Evolutionary conservation across 73 alveolate genomes (phyloP).

Genomic region (Loxodes magnus): DNA sequence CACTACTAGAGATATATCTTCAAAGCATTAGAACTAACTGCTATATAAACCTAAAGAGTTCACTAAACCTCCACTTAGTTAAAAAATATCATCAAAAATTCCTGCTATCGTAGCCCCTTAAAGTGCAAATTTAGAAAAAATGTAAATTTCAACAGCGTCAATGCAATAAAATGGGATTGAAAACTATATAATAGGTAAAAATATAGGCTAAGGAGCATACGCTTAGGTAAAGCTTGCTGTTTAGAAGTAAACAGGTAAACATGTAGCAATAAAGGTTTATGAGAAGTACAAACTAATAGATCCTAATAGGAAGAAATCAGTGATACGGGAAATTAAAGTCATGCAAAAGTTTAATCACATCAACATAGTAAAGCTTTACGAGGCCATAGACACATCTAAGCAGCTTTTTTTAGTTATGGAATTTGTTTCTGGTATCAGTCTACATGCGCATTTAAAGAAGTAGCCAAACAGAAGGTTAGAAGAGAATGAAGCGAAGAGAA

Average conservation of each 20-base stretch:
- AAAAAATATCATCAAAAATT: too few relatives aligned
- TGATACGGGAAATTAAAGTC: slow-evolving; percentile 50
- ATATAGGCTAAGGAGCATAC: slow-evolving; percentile 85
- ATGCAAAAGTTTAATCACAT: slow-evolving; percentile 56
- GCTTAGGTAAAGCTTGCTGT: slow-evolving; percentile 79
- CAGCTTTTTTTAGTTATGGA: slow-evolving; percentile 68
- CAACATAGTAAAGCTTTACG: slow-evolving; percentile 76
- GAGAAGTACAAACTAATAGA: slow-evolving; percentile 67
- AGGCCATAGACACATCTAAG: slow-evolving; percentile 75
- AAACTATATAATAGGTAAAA: slow-evolving; percentile 25
- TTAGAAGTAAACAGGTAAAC: slow-evolving; percentile 58
- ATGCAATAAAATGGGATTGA: too few relatives aligned
- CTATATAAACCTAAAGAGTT: too few relatives aligned
- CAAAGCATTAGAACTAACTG: too few relatives aligned
- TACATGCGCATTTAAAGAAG: slow-evolving; percentile 8
- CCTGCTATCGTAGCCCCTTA: too few relatives aligned
- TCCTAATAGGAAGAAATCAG: slow-evolving; percentile 54
- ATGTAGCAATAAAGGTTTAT: slow-evolving; percentile 79
- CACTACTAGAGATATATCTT: too few relatives aligned
- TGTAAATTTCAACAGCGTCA: too few relatives aligned
- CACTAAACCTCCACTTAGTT: too few relatives aligned
- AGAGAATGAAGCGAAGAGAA: slow-evolving; percentile 22
- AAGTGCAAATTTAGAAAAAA: too few relatives aligned
- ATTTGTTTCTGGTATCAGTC: slow-evolving; percentile 31
- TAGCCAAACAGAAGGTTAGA: slow-evolving; percentile 19